Percentiles rank a stretch among this genome's conserved stretches.
Evolutionary conservation across 306 rosid species (phyloP).

Genomic region (Sicyos edulis): DNA sequence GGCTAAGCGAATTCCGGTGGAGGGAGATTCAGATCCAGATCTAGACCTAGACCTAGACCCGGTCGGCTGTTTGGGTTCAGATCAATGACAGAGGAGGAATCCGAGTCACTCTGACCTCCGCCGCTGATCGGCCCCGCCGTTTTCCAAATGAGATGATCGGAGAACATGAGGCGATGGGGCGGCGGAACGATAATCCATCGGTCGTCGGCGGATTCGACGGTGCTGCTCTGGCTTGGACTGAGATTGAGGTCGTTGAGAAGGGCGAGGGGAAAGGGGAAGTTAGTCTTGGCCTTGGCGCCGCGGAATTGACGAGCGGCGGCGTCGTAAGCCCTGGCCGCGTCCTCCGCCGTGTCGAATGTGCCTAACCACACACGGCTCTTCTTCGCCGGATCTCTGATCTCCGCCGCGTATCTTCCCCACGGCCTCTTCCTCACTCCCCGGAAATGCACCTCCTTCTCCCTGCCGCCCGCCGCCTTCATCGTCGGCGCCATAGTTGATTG

Average conservation of each 20-base stretch:
- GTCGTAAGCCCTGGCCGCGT: no score
- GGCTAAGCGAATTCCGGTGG: slow-evolving; percentile 40
- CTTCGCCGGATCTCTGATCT: no score
- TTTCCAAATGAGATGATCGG: slow-evolving; percentile 30
- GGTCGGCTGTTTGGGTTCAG: slow-evolving; percentile 29
- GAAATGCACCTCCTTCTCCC: slow-evolving; percentile 47
- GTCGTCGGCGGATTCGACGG: slow-evolving; percentile 21
- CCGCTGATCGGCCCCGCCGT: neutral
- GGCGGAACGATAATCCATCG: slow-evolving; percentile 7
- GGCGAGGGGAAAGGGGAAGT: slow-evolving; percentile 31
- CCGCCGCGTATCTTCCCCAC: slow-evolving; percentile 34
- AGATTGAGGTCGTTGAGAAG: slow-evolving; percentile 16
- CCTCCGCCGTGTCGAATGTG: no score
- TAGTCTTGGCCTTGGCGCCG: slow-evolving; percentile 23
- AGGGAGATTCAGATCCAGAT: slow-evolving; percentile 50
- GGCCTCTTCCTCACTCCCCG: slow-evolving; percentile 70
- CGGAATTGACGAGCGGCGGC: no score
- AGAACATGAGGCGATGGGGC: slow-evolving; percentile 27
- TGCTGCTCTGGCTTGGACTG: slow-evolving; percentile 42
- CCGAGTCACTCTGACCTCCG: slow-evolving; percentile 48
- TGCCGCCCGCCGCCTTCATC: neutral
- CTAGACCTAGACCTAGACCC: neutral
- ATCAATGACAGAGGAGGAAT: slow-evolving; percentile 62
- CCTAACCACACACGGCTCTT: no score
- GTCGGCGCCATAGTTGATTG: slow-evolving; percentile 40